These are phyloP conservation scores for Epipyxis sp. DNA, from an alignment of 108 stramenopile genomes.

Conservation along the genomic window DNA sequence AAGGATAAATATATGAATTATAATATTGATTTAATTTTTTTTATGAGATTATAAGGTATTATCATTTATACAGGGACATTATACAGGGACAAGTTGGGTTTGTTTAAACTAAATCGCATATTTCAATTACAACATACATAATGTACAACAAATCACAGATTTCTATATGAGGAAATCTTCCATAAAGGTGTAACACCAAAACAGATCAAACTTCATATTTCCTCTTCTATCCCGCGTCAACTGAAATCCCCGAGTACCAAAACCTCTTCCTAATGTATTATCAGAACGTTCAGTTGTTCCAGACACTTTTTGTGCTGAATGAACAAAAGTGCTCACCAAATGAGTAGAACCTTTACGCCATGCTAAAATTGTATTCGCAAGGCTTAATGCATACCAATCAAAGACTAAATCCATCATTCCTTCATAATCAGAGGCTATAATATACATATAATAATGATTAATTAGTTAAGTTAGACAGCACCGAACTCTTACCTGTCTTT, in stretches of 20 bases:
- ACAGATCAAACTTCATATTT: not conserved
- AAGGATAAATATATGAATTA: too few relatives aligned
- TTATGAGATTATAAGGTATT: too few relatives aligned
- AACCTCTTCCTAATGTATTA: not conserved
- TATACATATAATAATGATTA: too few relatives aligned
- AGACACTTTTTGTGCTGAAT: conserved; percentile 7
- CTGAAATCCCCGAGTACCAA: conserved; percentile 4
- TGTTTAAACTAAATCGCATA: too few relatives aligned
- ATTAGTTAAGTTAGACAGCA: too few relatives aligned
- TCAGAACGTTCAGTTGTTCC: conserved; percentile 3
- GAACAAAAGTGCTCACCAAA: conserved; percentile 1
- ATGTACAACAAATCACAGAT: too few relatives aligned
- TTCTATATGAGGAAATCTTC: not conserved
- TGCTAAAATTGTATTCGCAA: not conserved
- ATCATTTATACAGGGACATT: too few relatives aligned
- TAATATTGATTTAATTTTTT: too few relatives aligned
- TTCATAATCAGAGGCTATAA: not conserved
- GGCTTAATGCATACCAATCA: not conserved
- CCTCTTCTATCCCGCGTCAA: conserved; percentile 6
- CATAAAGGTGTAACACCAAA: not conserved
- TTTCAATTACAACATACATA: too few relatives aligned
- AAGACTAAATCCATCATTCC: conserved; percentile 9
- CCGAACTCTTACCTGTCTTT: not conserved
- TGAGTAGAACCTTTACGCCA: conserved; percentile 10
- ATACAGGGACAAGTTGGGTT: too few relatives aligned